phyloP scores from a whole-genome alignment of 1,284 basidiomycete species.

The Cutaneotrichosporon cutaneum region DNA sequence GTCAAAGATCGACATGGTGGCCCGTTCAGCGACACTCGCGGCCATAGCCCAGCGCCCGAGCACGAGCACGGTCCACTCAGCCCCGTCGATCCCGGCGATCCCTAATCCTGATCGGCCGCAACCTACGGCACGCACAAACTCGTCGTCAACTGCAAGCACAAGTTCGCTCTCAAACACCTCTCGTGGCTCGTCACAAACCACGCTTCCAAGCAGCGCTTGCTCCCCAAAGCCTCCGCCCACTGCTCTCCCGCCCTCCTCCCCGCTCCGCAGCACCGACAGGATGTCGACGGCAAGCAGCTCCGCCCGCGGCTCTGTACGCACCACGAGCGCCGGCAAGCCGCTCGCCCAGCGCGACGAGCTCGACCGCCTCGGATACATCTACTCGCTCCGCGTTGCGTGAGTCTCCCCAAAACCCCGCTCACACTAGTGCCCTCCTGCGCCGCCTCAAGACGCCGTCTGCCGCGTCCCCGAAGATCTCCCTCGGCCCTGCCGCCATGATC shows the following conservation, averaged over 20 bases:
- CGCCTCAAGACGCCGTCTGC: slow-evolving; percentile 11
- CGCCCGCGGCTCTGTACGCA: background rate
- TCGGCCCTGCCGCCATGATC: slow-evolving; percentile 14
- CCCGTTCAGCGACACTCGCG: slow-evolving; percentile 8
- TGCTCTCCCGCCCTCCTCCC: background rate
- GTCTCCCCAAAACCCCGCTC: slow-evolving; percentile 18
- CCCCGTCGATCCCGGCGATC: background rate
- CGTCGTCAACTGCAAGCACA: background rate
- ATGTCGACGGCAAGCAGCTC: background rate
- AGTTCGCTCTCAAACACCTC: background rate
- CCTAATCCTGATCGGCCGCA: background rate
- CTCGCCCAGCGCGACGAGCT: slow-evolving; percentile 33
- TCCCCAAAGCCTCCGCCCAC: background rate
- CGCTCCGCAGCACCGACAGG: background rate
- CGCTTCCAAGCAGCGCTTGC: background rate
- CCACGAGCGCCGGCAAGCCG: background rate
- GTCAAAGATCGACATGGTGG: slow-evolving; percentile 9
- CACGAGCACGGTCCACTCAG: background rate
- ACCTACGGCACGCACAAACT: background rate
- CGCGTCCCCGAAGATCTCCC: background rate
- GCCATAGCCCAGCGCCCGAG: background rate
- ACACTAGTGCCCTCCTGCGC: slow-evolving; percentile 22
- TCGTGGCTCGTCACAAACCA: slow-evolving; percentile 2
- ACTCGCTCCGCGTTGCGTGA: slow-evolving; percentile 49
- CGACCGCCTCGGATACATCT: slow-evolving; percentile 45